Evolutionary conservation across 257 asterid species (phyloP).

Genomic region (Jaltomata sinuosa): DNA sequence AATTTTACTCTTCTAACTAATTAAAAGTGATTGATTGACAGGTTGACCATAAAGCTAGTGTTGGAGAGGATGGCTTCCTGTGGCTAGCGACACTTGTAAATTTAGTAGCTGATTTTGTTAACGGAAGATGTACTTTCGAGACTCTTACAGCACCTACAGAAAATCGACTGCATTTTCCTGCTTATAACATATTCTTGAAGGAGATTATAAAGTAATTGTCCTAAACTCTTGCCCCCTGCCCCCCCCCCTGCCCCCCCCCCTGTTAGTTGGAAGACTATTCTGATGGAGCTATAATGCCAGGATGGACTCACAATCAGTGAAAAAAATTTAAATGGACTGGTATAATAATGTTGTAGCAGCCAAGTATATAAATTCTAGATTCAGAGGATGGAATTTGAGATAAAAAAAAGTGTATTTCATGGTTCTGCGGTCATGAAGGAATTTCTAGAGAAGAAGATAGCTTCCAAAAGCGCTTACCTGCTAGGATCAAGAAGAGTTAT

Average conservation of each 20-base stretch:
- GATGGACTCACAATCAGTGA: too few species aligned
- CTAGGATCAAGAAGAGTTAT: too few species aligned
- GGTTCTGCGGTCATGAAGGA: not conserved
- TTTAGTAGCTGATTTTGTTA: conserved; percentile 54
- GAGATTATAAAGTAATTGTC: conserved; percentile 50
- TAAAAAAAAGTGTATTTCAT: not conserved
- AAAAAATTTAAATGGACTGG: not conserved
- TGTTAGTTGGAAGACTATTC: not conserved
- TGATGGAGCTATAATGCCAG: not conserved
- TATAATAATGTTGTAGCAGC: not conserved
- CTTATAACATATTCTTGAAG: conserved; percentile 59
- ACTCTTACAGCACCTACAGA: conserved; percentile 66
- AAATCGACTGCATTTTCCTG: conserved; percentile 72
- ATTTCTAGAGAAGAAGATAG: too few species aligned
- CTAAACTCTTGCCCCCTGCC: not conserved
- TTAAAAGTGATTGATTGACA: conserved; percentile 10
- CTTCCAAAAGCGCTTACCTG: too few species aligned
- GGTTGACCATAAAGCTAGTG: conserved; percentile 63
- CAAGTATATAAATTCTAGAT: not conserved
- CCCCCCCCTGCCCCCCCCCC: too few species aligned
- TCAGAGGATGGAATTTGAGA: not conserved
- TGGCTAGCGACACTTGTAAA: conserved; percentile 71
- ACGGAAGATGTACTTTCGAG: conserved; percentile 78
- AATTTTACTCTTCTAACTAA: not conserved
- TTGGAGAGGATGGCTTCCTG: conserved; percentile 65